phyloP scores from a whole-genome alignment of 1,284 basidiomycete species.

The Clitocybe nebularis region DNA sequence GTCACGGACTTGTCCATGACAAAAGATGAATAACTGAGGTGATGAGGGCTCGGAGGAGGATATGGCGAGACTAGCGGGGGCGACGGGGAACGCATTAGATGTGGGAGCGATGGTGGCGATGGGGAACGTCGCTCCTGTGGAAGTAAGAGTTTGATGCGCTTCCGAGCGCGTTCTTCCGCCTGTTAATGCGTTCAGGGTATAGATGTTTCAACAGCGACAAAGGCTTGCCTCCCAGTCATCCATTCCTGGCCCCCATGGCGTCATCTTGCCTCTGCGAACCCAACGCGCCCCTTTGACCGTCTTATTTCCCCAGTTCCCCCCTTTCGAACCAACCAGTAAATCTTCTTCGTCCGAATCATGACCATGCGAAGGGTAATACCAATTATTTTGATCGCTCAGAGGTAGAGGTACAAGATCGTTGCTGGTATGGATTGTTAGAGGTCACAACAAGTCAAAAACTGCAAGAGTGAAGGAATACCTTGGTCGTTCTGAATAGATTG shows the following conservation, averaged over 20 bases:
- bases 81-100: conserved; percentile 51
- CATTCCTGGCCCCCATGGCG: conserved; percentile 72
- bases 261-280: conserved; percentile 73
- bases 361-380: conserved; percentile 74
- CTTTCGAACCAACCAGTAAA: conserved; percentile 38
- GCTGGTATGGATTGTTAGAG: too few relatives aligned
- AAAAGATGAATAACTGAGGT: conserved; percentile 74
- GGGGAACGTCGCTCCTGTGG: conserved; percentile 53
- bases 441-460: too few relatives aligned
- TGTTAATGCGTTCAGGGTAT: conserved; percentile 25
- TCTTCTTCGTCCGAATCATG: conserved; percentile 60
- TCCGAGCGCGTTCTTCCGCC: conserved; percentile 77
- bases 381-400: conserved; percentile 67
- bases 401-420: conserved; percentile 37
- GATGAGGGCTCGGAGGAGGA: conserved; percentile 56
- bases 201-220: conserved; percentile 11
- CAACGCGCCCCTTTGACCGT: conserved; percentile 63
- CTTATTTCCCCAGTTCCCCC: conserved; percentile 81
- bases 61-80: conserved; percentile 66
- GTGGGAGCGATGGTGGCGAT: conserved; percentile 55
- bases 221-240: conserved; percentile 76
- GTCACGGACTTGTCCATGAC: conserved; percentile 81
- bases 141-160: conserved; percentile 65
- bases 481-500: conserved; percentile 20
- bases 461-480: too few relatives aligned